Base-by-base conservation (phyloP, 2,329 filamentous ascomycete genomes). In the Alternaria gansuensis region DNA sequence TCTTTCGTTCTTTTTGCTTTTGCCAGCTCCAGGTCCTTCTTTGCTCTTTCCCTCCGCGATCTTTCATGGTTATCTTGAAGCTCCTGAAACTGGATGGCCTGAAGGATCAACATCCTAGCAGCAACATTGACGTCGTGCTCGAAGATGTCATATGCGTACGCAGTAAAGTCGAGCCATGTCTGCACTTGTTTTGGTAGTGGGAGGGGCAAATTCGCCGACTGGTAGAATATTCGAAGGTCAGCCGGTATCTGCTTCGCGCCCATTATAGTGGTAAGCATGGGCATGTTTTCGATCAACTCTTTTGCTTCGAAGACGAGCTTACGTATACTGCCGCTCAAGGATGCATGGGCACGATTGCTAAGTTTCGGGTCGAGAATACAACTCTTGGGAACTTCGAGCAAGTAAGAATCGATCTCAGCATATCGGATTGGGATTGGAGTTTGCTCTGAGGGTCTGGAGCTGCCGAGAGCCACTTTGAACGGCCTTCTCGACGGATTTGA, bases 11-110 rank as follows among this genome's bases (percentile, higher is more conserved):
- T 31, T 9, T 43, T 29, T 6, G 7, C 7, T 29, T 31, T 46
- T 14, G 13, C 34, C 24, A 50, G 34, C 17, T 43, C 28, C 3
- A 29, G n/a, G 17, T 10, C 17, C 14, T 54, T n/a, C 23, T 39
- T 23, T 21, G n/a, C 40, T 5, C 6, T 28, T 26, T 28, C 40
- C 40, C n/a, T 29, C 17, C n/a, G 44, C 10, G n/a, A 26, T 9
- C 11, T 51, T 13, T 56, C 43, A 14, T 21, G 10, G 10, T 43
- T 10, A 17, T 48, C 44, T 7, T 11, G 13, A 14, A 59, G 43
- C 26, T 62, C 56, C 17, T 56, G 21, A 28, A 56, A 59, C 46
- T 59, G 52, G 4, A 59, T 52, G 5, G 59, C 56, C 43, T 59
- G 59, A 5, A 59, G 36, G 33, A 59, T 56, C 23, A 51, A n/a